Percentiles rank a stretch among this genome's conserved stretches.
Conservation (phyloP, 2,329 filamentous ascomycete species). For the Ceratocystis eucalypticola region DNA sequence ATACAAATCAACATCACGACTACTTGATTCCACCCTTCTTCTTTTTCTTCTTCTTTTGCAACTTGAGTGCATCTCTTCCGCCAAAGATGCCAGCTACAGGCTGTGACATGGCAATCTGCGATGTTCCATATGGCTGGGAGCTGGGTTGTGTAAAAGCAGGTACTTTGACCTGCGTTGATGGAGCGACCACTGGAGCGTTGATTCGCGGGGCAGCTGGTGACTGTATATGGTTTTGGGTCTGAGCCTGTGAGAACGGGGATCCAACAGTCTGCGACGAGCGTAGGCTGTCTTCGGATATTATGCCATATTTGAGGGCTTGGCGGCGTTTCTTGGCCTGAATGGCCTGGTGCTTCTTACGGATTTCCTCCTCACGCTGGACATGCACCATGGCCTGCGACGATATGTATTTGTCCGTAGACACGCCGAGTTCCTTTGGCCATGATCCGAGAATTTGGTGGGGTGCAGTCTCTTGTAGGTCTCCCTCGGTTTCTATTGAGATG, state of each 20-base stretch:
- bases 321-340: constrained; percentile 16
- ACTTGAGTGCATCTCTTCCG: constrained; percentile 23
- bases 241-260: constrained; percentile 22
- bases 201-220: constrained; percentile 27
- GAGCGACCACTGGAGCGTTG: background rate
- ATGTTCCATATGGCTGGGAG: constrained; percentile 10
- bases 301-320: constrained; percentile 14
- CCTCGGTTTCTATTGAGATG: constrained; percentile 24
- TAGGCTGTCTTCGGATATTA: constrained; percentile 8
- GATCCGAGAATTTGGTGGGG: constrained; percentile 26
- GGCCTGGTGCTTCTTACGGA: constrained; percentile 15
- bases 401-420: constrained; percentile 27
- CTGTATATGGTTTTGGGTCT: background rate
- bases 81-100: constrained; percentile 35
- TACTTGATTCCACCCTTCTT: constrained; percentile 32
- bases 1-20: background rate
- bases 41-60: constrained; percentile 33
- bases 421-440: constrained; percentile 30
- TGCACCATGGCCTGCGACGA: constrained; percentile 22
- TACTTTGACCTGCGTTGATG: background rate
- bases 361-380: constrained; percentile 9
- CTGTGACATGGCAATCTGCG: constrained; percentile 32
- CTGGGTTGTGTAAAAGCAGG: constrained; percentile 1
- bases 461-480: constrained; percentile 22
- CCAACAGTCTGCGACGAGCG: constrained; percentile 10